Conservation (phyloP, 1,284 basidiomycete species). For the Veloboletus limbatus region DNA sequence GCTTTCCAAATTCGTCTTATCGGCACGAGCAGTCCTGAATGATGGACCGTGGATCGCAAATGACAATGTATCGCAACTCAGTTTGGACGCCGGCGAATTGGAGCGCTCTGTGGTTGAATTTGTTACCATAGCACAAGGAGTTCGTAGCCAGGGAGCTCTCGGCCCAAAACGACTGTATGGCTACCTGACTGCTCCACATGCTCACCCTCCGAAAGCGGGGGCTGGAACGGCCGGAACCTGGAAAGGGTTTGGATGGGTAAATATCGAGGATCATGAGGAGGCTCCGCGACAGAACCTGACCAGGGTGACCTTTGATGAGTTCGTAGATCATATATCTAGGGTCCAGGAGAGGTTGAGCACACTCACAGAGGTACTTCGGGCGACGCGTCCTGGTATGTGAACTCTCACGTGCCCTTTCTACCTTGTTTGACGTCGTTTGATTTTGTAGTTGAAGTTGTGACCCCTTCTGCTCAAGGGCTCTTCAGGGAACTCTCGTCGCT, state of each 20-base stretch:
- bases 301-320: constrained; percentile 23
- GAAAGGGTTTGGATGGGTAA: constrained; percentile 36
- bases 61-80: constrained; percentile 26
- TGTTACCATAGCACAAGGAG: constrained; percentile 28
- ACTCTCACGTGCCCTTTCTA: neutral
- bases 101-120: constrained; percentile 31
- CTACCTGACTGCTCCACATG: constrained; percentile 24
- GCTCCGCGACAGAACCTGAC: constrained; percentile 30
- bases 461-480: constrained; percentile 29
- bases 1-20: constrained; percentile 36
- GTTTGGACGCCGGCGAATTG: constrained; percentile 29
- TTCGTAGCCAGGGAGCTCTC: constrained; percentile 24
- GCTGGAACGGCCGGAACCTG: constrained; percentile 33
- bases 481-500: constrained; percentile 42
- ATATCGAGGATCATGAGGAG: constrained; percentile 33
- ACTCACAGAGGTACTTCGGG: constrained; percentile 21
- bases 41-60: constrained; percentile 28
- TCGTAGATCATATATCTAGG: constrained; percentile 14
- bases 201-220: constrained; percentile 18
- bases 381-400: constrained; percentile 23
- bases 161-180: constrained; percentile 26
- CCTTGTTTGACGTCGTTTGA: constrained; percentile 5
- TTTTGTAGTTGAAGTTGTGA: constrained; percentile 21
- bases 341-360: constrained; percentile 20
- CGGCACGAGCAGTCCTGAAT: constrained; percentile 33